Evolutionary conservation across 768 basidiomycete genomes (phyloP), one percentile per base, ranked within the genome.

Genomic region (Boletus insuetus): DNA sequence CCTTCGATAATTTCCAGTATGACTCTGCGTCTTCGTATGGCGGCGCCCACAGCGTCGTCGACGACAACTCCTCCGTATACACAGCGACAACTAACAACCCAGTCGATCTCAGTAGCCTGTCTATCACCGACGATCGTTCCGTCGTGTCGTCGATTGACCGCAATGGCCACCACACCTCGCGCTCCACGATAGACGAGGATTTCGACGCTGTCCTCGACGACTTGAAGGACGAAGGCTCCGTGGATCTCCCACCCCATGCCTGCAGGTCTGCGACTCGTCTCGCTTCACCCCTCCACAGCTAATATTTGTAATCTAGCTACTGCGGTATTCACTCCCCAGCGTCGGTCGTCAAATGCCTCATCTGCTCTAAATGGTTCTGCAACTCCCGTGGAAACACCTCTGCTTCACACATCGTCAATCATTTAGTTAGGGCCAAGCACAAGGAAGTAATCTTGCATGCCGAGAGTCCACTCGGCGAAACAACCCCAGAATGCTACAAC

Each of bases 271-370:
- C 75, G 53, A 26, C 4, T 44, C 20, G 4, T 40, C 37, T 45
- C 40, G 31, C 42, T 35, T 51, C 19, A 38, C 29, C 19, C 20
- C 46, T 63, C 59, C 41, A 16, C 20, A 45, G 26, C 37, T 56
- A 26, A 51, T 50, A 50, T 63, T 46, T 51, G 53, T 45, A 4
- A 43, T 59, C 31, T 58, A 97, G 96, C 69, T 99, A 99, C 66
- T 99, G 97, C 65, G 97, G 97, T 22, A 98, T 98, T 41, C 96
- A 98, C 73, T 94, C 92, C 45, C 95, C 97, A 7, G 90, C 95
- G 7, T 94, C 92, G 35, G 97, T 99, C 24, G 97, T 98, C 58
- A 97, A 96, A 73, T 96, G 94, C 63, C 80, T 94, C 46, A 68
- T 95, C 46, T 96, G 94, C 67, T 82, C 86, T 19, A 95, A 95